These are phyloP conservation scores for Penicillium herquei DNA, from an alignment of 495 filamentous ascomycete species.

Conservation along the genomic window DNA sequence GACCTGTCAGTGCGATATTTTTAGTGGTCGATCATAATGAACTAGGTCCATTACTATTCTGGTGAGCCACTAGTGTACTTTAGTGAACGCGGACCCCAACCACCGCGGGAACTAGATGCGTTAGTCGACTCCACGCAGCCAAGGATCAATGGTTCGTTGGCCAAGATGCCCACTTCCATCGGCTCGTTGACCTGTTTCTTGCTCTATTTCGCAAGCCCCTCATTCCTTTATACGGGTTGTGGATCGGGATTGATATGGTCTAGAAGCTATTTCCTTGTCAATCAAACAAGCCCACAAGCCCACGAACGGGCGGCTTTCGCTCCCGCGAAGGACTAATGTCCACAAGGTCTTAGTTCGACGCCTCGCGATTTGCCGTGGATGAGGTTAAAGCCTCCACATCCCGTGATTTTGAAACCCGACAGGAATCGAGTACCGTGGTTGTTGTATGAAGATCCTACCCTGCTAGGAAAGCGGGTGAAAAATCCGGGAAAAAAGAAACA, in stretches of 20 bases:
- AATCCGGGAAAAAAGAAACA: background rate
- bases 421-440: background rate
- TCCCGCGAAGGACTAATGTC: too few relatives aligned
- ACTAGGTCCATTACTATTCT: background rate
- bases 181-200: background rate
- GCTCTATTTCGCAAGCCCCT: too few relatives aligned
- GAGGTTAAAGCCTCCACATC: slow-evolving; percentile 7
- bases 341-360: too few relatives aligned
- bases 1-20: background rate
- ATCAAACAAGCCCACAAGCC: too few relatives aligned
- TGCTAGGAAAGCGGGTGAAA: background rate
- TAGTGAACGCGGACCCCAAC: background rate
- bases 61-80: background rate
- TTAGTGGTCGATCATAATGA: background rate
- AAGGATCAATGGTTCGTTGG: background rate
- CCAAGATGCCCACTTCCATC: background rate
- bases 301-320: too few relatives aligned
- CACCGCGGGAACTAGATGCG: background rate
- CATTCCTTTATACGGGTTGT: background rate
- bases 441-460: background rate
- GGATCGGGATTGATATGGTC: background rate
- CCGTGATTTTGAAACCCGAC: background rate
- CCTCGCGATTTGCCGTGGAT: background rate
- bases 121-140: background rate
- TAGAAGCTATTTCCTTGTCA: too few relatives aligned